Percentiles rank a stretch among this genome's conserved stretches.
Evolutionary conservation across 345 rosid species (phyloP).

Genomic region (Theobroma cacao): DNA sequence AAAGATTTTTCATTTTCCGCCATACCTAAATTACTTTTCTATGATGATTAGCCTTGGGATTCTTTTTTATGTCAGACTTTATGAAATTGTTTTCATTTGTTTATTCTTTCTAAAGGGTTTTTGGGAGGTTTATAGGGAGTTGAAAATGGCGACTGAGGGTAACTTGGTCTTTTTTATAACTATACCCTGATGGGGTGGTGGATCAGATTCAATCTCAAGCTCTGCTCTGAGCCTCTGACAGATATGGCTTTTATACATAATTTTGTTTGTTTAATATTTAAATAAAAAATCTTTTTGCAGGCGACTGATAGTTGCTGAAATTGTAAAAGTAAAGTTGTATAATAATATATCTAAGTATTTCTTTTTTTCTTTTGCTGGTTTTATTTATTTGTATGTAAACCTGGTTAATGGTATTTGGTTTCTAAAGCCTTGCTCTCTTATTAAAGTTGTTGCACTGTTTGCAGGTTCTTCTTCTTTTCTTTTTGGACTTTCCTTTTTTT

Average conservation of each 20-base stretch:
- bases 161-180: background rate
- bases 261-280: background rate
- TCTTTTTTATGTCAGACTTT: background rate
- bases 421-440: background rate
- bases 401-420: background rate
- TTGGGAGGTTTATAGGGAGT: conserved; percentile 20
- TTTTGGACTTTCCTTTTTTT: background rate
- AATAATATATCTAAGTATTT: background rate
- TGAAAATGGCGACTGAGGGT: conserved; percentile 27
- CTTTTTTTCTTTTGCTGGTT: background rate
- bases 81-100: background rate
- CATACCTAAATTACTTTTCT: background rate
- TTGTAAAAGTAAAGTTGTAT: background rate
- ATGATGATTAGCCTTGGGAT: background rate
- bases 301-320: background rate
- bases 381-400: background rate
- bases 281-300: background rate
- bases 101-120: background rate
- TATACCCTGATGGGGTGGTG: conserved; percentile 1
- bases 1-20: background rate
- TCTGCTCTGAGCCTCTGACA: conserved; percentile 21
- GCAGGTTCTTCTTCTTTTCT: background rate
- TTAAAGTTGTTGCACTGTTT: background rate
- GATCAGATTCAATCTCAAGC: conserved; percentile 23
- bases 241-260: background rate